Conservation (phyloP, 2,329 filamentous ascomycete genomes). For the Pezicula carpinea region DNA sequence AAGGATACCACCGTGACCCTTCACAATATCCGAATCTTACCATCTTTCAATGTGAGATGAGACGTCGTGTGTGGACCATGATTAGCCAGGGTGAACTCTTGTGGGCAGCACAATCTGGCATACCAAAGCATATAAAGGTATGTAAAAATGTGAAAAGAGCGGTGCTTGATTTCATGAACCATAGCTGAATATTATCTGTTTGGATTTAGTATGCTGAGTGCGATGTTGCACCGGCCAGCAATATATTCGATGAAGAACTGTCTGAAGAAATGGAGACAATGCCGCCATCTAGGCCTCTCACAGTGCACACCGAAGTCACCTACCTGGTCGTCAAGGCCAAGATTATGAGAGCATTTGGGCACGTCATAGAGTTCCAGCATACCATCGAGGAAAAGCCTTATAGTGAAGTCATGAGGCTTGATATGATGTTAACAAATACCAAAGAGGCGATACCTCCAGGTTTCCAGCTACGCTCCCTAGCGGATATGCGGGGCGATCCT, state of each 20-base stretch:
- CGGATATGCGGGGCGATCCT: constrained; percentile 43
- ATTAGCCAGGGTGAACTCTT: constrained; percentile 56
- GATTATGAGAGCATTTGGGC: constrained; percentile 44
- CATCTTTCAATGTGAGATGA: constrained; percentile 56
- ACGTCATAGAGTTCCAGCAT: constrained; percentile 47
- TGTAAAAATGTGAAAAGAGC: background rate
- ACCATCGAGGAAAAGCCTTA: constrained; percentile 44
- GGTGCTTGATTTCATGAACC: background rate
- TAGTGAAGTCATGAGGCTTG: constrained; percentile 44
- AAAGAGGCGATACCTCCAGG: constrained; percentile 42
- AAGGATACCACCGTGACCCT: constrained; percentile 55
- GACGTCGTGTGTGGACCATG: constrained; percentile 53
- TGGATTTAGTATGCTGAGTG: constrained; percentile 45
- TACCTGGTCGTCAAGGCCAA: constrained; percentile 48
- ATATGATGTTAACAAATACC: constrained; percentile 39
- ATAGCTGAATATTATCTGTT: background rate
- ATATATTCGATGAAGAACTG: constrained; percentile 63
- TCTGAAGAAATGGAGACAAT: constrained; percentile 48
- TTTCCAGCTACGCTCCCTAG: constrained; percentile 43
- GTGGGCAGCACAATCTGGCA: constrained; percentile 61
- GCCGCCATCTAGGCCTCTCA: constrained; percentile 49
- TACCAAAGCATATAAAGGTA: constrained; percentile 59
- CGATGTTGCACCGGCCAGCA: constrained; percentile 57
- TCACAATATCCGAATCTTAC: constrained; percentile 44
- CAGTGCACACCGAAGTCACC: constrained; percentile 53